Percentiles rank a stretch among this genome's conserved stretches.
Evolutionary conservation across 306 rosid species (phyloP).

Genomic region (Dicorynia guianensis): DNA sequence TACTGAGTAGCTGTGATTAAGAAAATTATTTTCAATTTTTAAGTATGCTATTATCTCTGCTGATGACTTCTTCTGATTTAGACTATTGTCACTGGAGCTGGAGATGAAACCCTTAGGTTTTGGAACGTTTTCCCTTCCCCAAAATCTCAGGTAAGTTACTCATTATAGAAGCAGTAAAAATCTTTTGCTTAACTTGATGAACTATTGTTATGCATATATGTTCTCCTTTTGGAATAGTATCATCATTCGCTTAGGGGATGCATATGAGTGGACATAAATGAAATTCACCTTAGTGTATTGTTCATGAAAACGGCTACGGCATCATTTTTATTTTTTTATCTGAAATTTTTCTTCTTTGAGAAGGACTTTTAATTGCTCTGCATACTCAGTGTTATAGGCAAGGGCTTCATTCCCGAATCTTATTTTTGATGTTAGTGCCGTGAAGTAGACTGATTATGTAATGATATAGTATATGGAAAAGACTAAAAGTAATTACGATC

Average conservation of each 20-base stretch:
- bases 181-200: conserved; percentile 9
- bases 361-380: conserved; percentile 4
- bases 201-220: conserved; percentile 17
- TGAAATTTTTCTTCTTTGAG: conserved; percentile 15
- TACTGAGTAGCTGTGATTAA: not conserved
- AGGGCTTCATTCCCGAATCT: conserved; percentile 10
- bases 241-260: not conserved
- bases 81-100: conserved; percentile 99
- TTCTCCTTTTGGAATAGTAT: conserved; percentile 11
- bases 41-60: conserved; percentile 22
- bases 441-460: not conserved
- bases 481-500: not conserved
- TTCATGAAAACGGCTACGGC: not conserved
- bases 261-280: not conserved
- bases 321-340: conserved; percentile 6
- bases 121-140: conserved; percentile 99
- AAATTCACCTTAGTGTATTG: not conserved
- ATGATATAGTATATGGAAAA: not conserved
- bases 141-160: conserved; percentile 85
- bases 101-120: conserved; percentile 97
- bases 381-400: not conserved
- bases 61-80: conserved; percentile 49
- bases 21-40: conserved; percentile 21
- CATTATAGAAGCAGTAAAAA: conserved; percentile 9
- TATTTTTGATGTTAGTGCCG: not conserved